Base-by-base conservation (phyloP, 345 rosid species). In the Eucalyptus viminalis region DNA sequence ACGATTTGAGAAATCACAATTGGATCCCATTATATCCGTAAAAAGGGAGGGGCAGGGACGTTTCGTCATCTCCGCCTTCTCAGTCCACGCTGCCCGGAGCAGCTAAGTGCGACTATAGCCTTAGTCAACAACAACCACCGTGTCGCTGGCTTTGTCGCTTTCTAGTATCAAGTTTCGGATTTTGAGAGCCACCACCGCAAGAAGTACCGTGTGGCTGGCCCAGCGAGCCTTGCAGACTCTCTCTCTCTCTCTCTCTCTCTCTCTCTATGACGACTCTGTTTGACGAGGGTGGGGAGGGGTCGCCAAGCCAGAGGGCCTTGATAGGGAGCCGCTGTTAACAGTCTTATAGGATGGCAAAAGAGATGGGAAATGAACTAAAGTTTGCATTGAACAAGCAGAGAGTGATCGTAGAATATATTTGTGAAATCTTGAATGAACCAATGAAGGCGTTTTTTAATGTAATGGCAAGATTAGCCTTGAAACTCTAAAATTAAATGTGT, bases 281-380 rank as follows among this genome's bases (percentile, higher is more conserved):
- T 10, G 12, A 56, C 27, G 6, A 56, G 62, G 29, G 62, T 24
- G 12, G 29, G 6, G 62, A 56, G 27, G 27, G 62, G 62, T 4
- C 3, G 62, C 29, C 29, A 24, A 24, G 29, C 29, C 29, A 56
- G 3, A 24, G 29, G 6, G 14, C 29, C 13, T 56, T 1, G 14
- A 10, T 1, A 56, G 13, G 14, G 62, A 56, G 62, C 29, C 6
- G 0, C 62, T 56, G 0, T 9, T 56, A 10, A 5, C 13, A 24
- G 29, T 9, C 29, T 56, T 5, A 4, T 56, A 56, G 12, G 6
- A 24, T 56, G 62, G 14, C 29, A 2, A 56, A 56, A 9, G 1
- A 10, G 1, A 2, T n/a, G 2, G 29, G 13, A 1, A 4, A 1
- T 56, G 62, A 9, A 9, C 6, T 24, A 0, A 56, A 56, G 0